phyloP scores from a whole-genome alignment of 1,284 basidiomycete genomes.

The Pisolithus thermaeus region DNA sequence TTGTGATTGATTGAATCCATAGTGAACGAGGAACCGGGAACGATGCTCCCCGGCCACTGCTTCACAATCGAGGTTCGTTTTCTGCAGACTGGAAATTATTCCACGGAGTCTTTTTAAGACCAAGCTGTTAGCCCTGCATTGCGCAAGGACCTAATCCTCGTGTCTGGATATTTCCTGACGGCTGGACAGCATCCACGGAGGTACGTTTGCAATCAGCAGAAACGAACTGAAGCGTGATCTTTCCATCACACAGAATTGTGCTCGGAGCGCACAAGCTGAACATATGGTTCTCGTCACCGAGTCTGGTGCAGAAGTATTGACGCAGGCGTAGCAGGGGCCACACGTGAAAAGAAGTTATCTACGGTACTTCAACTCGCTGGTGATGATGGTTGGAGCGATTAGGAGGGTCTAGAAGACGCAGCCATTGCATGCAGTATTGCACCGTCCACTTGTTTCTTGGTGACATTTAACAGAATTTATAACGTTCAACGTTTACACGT shows the following conservation, averaged over 20 bases:
- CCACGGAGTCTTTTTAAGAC: neutral
- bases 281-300: conserved; percentile 85
- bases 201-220: conserved; percentile 33
- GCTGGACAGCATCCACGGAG: conserved; percentile 83
- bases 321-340: conserved; percentile 25
- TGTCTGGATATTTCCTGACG: conserved; percentile 79
- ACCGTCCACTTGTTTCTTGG: too few relatives aligned
- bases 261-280: conserved; percentile 79
- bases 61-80: conserved; percentile 77
- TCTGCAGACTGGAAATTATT: neutral
- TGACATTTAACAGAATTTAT: too few relatives aligned
- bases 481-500: too few relatives aligned
- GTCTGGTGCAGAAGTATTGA: conserved; percentile 61
- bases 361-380: too few relatives aligned
- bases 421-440: too few relatives aligned
- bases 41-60: conserved; percentile 79
- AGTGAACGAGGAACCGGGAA: conserved; percentile 76
- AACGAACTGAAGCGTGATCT: neutral
- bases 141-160: conserved; percentile 66
- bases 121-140: conserved; percentile 56
- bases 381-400: too few relatives aligned
- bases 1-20: conserved; percentile 3
- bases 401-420: too few relatives aligned
- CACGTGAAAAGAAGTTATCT: too few relatives aligned
- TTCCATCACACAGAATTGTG: conserved; percentile 38